Conservation (phyloP, 2,329 filamentous ascomycete genomes). For the Cadophora gregata region DNA sequence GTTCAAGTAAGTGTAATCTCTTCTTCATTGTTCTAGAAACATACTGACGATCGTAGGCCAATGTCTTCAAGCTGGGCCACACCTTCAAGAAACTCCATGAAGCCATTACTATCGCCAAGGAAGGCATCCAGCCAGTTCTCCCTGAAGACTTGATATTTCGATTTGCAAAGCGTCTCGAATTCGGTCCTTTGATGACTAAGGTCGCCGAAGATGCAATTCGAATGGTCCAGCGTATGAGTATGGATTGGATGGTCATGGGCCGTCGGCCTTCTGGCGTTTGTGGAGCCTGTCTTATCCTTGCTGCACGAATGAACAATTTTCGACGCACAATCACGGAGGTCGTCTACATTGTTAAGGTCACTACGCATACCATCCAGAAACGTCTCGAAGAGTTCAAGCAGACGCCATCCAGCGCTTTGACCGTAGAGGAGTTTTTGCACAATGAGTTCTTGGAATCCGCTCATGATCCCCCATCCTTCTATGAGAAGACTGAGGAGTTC, state of each 20-base stretch:
- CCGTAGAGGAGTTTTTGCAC: constrained; percentile 83
- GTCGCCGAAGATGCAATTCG: constrained; percentile 88
- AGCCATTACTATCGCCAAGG: constrained; percentile 71
- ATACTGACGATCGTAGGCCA: constrained; percentile 59
- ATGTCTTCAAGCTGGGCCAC: constrained; percentile 90
- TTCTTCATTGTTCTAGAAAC: constrained; percentile 5
- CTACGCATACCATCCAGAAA: constrained; percentile 89
- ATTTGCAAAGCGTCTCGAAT: constrained; percentile 91
- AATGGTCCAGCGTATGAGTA: constrained; percentile 89
- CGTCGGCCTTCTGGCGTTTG: constrained; percentile 92
- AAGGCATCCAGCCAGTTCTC: constrained; percentile 72
- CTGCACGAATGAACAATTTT: constrained; percentile 98
- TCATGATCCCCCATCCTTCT: constrained; percentile 85
- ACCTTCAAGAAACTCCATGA: constrained; percentile 85
- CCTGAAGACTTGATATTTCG: constrained; percentile 90
- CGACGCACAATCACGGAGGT: constrained; percentile 90
- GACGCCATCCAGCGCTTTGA: constrained; percentile 83
- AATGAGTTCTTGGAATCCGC: constrained; percentile 73
- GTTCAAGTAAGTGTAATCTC: constrained; percentile 55
- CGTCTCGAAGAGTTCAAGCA: constrained; percentile 90
- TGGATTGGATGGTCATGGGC: constrained; percentile 97
- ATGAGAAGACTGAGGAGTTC: constrained; percentile 67
- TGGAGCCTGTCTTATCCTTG: constrained; percentile 91
- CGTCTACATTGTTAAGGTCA: constrained; percentile 98
- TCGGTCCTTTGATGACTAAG: constrained; percentile 78